Evolutionary conservation across 2,329 filamentous ascomycete species (phyloP), one percentile per base, ranked within the genome.

Genomic region (Colletotrichum sp.): DNA sequence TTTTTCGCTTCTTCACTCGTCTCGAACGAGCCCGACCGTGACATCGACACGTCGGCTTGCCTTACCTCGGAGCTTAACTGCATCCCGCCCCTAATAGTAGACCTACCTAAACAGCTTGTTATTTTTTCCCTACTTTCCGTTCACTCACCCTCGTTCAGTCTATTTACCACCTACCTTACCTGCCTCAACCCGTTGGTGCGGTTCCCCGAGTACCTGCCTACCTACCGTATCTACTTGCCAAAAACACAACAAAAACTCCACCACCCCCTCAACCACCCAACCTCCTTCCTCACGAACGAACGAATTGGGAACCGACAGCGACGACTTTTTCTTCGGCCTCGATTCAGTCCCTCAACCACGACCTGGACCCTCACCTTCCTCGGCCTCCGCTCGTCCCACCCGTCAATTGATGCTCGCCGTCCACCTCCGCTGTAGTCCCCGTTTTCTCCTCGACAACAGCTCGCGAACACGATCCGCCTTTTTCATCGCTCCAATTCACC

Each of bases 361-460:
- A 60, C 56, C 70, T 30, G 60, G n/a, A 30, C 68, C 60, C 71
- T 60, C 39, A 39, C 70, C 58, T 74, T 74, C 52, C 74, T 67
- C 39, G 48, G 34, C 39, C 36, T 61, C 43, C 18, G 67, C 66
- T 43, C 55, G 58, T 62, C 27, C 71, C 75, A 70, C 32, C 60
- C 76, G 78, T 80, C 76, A 32, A 74, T 25, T 27, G 70, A 55
- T 52, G 36, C 77, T 74, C 79, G 78, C 80, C 77, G 67, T 77
- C 72, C 76, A 77, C 68, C 70, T 76, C 72, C n/a, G 67, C 75
- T 71, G 67, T 76, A 71, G 76, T 74, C 67, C 48, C 52, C 67
- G 22, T 18, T 52, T 65, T 43, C 3, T 34, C 16, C 18, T 25
- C 65, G 18, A 69, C 73, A 43, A 62, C 69, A 70, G 16, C 60